Evolutionary conservation across 805 yeast genomes (phyloP), one percentile per base, ranked within the genome.

Genomic region (Lipomyces anomalus): DNA sequence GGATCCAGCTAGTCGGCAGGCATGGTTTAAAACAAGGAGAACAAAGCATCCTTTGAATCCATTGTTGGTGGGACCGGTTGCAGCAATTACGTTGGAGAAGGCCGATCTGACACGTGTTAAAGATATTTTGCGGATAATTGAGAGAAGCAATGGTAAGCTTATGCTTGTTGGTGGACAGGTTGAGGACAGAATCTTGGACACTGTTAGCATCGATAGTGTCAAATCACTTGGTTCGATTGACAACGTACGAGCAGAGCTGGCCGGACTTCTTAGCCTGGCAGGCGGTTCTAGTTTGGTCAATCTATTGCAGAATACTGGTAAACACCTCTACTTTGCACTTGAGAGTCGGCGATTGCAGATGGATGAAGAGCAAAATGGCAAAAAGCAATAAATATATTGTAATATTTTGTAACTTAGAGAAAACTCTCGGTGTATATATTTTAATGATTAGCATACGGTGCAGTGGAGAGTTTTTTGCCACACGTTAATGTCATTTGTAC

Each of bases 221-320:
- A 84, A 86, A 68, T 78, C 75, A 30, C 73, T 92, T 60, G 92
- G 95, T 35, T 66, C 79, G 3, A 70, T 80, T 60, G 78, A 75
- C 36, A 79, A 80, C 55, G 69, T 90, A 56, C 92, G 85, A 47
- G 78, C 84, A 6, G 84, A 89, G 72, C 75, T 92, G 56, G 82
- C 83, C 9, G 95, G 95, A 7, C 71, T 86, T 45, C 76, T 90
- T 60, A 80, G 89, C n/a, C 67, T 83, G 46, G 71, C 85, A 53
- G 85, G 95, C 47, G 97, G 97, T 60, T 89, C 86, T 37, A 95
- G 95, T 7, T 73, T 90, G 61, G 94, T 84, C 9, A 77, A 76
- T 67, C 85, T 95, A 16, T 73, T 90, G 61, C 82, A 83, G 66
- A 63, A 82, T 17, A 70, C 85, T n/a, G 67, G 84, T 13, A 78